Conservation (phyloP, 768 basidiomycete genomes). For the Amanita phalloides region DNA sequence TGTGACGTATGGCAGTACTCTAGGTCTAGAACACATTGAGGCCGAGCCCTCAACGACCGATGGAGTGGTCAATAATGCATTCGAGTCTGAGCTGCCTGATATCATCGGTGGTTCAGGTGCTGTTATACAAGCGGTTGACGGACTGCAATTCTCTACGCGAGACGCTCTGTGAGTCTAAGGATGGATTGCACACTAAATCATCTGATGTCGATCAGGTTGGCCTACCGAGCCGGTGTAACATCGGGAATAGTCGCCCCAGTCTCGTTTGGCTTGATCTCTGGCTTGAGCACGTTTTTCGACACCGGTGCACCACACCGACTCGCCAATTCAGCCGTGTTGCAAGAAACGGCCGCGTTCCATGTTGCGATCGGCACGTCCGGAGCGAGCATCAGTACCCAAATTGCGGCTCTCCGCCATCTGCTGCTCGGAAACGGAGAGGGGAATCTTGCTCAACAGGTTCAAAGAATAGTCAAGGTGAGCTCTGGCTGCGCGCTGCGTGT, state of each 20-base stretch:
- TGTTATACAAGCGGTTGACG: conserved; percentile 54
- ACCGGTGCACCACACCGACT: conserved; percentile 46
- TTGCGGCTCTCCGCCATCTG: conserved; percentile 45
- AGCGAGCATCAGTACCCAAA: conserved; percentile 57
- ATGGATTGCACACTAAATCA: not conserved
- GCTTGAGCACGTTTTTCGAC: conserved; percentile 49
- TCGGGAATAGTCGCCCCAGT: conserved; percentile 46
- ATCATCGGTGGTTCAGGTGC: conserved; percentile 31
- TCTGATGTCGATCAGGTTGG: conserved; percentile 24
- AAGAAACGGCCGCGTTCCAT: conserved; percentile 52
- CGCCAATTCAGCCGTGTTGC: conserved; percentile 43
- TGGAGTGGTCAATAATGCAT: conserved; percentile 39
- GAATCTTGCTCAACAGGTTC: conserved; percentile 30
- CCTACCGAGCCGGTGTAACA: conserved; percentile 57
- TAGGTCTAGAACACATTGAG: conserved; percentile 59
- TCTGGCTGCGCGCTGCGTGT: not conserved
- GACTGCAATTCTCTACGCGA: conserved; percentile 56
- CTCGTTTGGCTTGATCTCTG: conserved; percentile 37
- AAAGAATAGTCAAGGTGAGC: conserved; percentile 33
- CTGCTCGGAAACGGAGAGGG: conserved; percentile 29
- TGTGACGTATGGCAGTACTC: conserved; percentile 47
- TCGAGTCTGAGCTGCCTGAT: conserved; percentile 27
- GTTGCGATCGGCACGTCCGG: conserved; percentile 33
- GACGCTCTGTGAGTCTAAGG: conserved; percentile 29
- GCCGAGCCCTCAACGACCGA: conserved; percentile 50